A percentile compares a stretch with the other conserved stretches of the same genome.
Conservation (phyloP, 2,329 filamentous ascomycete genomes). For the Fusarium aywerte region DNA sequence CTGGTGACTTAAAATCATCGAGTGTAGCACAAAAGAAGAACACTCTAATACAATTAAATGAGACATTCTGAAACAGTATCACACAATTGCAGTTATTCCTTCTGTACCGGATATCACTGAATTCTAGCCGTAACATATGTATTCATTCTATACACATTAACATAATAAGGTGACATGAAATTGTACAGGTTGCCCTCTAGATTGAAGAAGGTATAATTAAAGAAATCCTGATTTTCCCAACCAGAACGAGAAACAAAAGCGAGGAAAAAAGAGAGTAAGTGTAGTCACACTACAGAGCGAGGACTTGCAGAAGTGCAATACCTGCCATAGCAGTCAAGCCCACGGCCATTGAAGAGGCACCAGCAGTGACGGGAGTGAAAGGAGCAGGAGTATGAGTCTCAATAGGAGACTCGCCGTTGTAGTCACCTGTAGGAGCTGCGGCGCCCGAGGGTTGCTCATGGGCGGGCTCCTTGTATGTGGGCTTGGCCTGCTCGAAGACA, state of each 20-base stretch:
- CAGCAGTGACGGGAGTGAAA: slow-evolving; percentile 57
- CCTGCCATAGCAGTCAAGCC: slow-evolving; percentile 45
- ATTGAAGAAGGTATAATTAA: slow-evolving; percentile 17
- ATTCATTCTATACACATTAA: slow-evolving; percentile 22
- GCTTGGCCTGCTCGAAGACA: slow-evolving; percentile 26
- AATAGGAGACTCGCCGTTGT: slow-evolving; percentile 36
- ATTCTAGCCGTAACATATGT: slow-evolving; percentile 16
- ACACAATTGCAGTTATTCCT: not conserved
- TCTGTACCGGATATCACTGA: slow-evolving; percentile 8
- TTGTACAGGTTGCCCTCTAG: slow-evolving; percentile 15
- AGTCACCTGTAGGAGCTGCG: slow-evolving; percentile 43
- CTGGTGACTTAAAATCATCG: not conserved
- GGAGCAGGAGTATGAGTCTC: slow-evolving; percentile 32
- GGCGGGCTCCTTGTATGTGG: slow-evolving; percentile 20
- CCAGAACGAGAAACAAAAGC: slow-evolving; percentile 13
- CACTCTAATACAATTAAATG: not conserved
- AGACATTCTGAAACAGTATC: not conserved
- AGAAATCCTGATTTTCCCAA: slow-evolving; percentile 1
- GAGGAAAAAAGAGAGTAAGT: not conserved
- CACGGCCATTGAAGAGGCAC: slow-evolving; percentile 52
- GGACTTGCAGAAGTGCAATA: slow-evolving; percentile 44
- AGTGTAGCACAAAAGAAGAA: not conserved
- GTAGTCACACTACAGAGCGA: slow-evolving; percentile 43
- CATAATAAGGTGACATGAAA: slow-evolving; percentile 24
- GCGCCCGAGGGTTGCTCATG: slow-evolving; percentile 28